Evolutionary conservation across 495 filamentous ascomycete genomes (phyloP), one percentile per base, ranked within the genome.

Genomic region (Thermothielavioides terrestris): DNA sequence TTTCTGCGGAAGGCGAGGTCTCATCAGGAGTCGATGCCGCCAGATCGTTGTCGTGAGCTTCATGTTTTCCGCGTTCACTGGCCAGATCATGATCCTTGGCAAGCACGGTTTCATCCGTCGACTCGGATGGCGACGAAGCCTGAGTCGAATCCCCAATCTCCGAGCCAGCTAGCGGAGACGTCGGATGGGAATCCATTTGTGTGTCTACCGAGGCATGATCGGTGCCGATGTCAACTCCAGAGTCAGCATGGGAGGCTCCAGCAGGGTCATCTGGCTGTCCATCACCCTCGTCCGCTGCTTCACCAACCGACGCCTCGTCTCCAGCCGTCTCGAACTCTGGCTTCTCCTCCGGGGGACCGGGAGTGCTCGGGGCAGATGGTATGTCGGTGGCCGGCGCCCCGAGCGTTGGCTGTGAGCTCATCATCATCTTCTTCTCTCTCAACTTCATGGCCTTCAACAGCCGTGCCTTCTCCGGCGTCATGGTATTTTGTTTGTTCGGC

Each of bases 381-480:
- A 46, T 34, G 17, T 63, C 59, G 7, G 43, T 37, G 8, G 37
- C 36, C 9, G 48, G 35, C 14, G 49, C 8, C 12, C 56, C 50
- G n/a, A 35, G 39, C 0, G 50, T 23, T 12, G 55, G 43, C 27
- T 57, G 61, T 32, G 46, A 42, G 43, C 42, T 55, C 59, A 64
- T 77, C 74, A 81, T 72, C 55, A 86, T 82, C 59, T 85, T 88
- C 66, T 88, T 89, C 60, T 79, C 69, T 32, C 92, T 77, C 37
- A 96, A 70, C 56, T 97, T 85, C 64, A 96, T 74, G 5, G 92
- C 91, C 70, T 91, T 95, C 88, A 94, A 86, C 50, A 98, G 71
- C 53, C 89, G 78, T 56, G 85, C 80, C 64, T 95, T 95, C 62
- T 97, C 92, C 0, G 88, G 86, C 1, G 88, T 91, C 60, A 94